Evolutionary conservation across 495 filamentous ascomycete genomes (phyloP).

Genomic region (Podospora pseudocomata): DNA sequence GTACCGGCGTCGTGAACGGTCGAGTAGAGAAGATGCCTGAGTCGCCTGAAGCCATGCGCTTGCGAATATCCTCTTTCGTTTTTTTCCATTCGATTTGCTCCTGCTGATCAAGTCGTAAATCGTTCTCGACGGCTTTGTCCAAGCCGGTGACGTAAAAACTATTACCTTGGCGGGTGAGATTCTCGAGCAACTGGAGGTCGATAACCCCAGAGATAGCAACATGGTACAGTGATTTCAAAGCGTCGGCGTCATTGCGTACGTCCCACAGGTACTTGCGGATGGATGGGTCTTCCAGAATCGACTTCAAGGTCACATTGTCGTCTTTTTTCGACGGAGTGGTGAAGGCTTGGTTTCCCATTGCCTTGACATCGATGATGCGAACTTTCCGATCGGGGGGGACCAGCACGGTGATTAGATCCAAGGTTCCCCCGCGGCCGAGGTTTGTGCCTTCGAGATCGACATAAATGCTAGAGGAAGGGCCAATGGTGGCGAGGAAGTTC

Average conservation of each 20-base stretch:
- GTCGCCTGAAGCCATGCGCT: neutral
- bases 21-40: neutral
- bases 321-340: neutral
- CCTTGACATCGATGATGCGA: neutral
- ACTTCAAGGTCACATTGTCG: neutral
- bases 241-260: conserved; percentile 52
- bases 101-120: neutral
- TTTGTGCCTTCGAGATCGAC: conserved; percentile 5
- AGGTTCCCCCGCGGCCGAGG: neutral
- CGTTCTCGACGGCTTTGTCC: neutral
- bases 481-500: neutral
- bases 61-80: neutral
- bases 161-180: conserved; percentile 31
- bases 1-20: neutral
- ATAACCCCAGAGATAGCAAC: conserved; percentile 38
- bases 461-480: neutral
- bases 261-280: conserved; percentile 52
- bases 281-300: conserved; percentile 41
- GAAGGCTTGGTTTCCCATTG: neutral
- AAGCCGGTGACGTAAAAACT: conserved; percentile 3
- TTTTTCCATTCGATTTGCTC: neutral
- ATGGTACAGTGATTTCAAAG: conserved; percentile 45
- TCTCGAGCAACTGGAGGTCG: conserved; percentile 55
- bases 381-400: neutral
- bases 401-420: conserved; percentile 2